Base-by-base conservation (phyloP, 768 basidiomycete species). In the Mycena capillaripes region DNA sequence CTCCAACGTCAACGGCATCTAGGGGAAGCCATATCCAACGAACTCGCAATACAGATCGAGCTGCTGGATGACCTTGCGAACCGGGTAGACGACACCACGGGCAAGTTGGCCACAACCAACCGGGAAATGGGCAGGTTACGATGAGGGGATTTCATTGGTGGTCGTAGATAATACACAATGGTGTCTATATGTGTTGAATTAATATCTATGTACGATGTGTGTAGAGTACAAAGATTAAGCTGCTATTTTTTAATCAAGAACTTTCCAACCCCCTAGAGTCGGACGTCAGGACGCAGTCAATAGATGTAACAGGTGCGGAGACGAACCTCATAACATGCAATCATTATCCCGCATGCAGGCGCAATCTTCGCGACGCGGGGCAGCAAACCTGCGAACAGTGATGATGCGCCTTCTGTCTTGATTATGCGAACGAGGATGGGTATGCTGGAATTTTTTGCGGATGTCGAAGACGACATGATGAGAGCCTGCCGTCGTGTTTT, bases 291-390 rank as follows among this genome's bases (percentile, higher is more conserved):
- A 55, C 46, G 14, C 27, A 68, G 16, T 29, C 42, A 30, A 29
- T 27, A 38, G n/a, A n/a, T n/a, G 68, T 61, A n/a, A 40, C 63
- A 44, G 23, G 27, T 52, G 2, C 19, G 10, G 42, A 14, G 25
- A 82, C 88, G 34, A 75, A 91, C 97, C 90, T 99, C 97, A 79
- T 93, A 99, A 81, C 93, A 97, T 66, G 95, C 91, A 80, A 98
- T 98, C 97, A 99, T 98, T 75, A 99, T 93, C 27, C 97, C 97
- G 82, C 98, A 99, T 48, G 97, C 98, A 44, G 98, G 98, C 14
- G 96, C 96, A 73, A 98, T 97, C 82, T 99, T 99, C 50, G 91
- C 96, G 62, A 97, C 91, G 44, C 98, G 91, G 60, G 97, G 97
- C 10, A 91, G 81, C 46, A 96, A 83, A 0, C 98, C 98, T 38